Base-by-base conservation (phyloP, 2,329 filamentous ascomycete genomes). In the Chaetomium sp. region DNA sequence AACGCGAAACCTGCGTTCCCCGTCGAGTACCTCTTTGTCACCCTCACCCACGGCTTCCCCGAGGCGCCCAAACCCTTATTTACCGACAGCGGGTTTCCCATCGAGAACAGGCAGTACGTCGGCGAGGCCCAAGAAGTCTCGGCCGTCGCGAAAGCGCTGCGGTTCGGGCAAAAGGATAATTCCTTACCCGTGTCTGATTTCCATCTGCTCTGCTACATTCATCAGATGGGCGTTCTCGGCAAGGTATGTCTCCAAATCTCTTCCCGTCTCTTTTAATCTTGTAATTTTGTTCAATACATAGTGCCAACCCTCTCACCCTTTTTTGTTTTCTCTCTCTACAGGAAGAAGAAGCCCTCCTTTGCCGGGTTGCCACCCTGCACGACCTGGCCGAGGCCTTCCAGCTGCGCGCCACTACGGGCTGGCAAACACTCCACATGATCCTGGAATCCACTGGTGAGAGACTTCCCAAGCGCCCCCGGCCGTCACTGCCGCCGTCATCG, bases 391-490 rank as follows among this genome's bases (percentile, higher is more conserved):
- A 95, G 64, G 86, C 86, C 58, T 85, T 90, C 68, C 86, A 94
- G 69, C 81, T 99, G 64, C 84, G 91, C 72, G 87, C 90, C 65
- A 91, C 88, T 65, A 81, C 87, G 68, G 94, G 94, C 68, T 99
- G 94, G 94, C 88, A 91, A 72, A 97, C 90, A 57, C 80, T 99
- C 68, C 81, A 92, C 74, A 87, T 88, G 72, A 95, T 99, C 71
- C 82, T 97, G 76, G 85, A 94, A 85, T 88, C 91, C 84, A 91
- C 89, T 81, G 90, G 91, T 95, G 91, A 96, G 88, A 87, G 87
- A 84, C 84, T 87, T 82, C 86, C 85, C 73, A 95, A 94, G 80
- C 88, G 83, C 69, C 72, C 69, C 69, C 75, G 74, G 67, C 49
- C 44, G 40, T 70, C 71, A 68, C 19, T 27, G 72, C 64, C 64